Base-by-base conservation (phyloP, 192 early-diverging fungal genomes). In the Paraglomus brasilianum region DNA sequence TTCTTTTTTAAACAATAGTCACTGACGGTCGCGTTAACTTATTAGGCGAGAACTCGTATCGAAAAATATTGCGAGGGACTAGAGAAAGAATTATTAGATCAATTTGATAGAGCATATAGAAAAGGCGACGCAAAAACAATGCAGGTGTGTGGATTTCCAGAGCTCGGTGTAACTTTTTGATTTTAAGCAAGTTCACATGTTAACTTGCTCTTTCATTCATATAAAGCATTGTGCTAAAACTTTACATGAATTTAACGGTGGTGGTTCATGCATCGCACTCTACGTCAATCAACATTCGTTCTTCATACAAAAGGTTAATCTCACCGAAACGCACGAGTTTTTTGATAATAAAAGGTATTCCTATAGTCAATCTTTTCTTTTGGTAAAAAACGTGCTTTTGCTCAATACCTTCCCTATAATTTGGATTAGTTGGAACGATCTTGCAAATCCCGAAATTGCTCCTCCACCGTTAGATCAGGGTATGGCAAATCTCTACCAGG, bases 261-360 rank as follows among this genome's bases (percentile, higher is more conserved):
- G 97, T 40, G 88, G 88, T 62, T 96, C 94, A 0, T 95, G 93
- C 70, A 85, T 98, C 22, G 92, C 95, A 71, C 91, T 89, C 30
- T 99, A 96, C 72, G 92, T 99, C 48, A 96, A 96, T 78, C 97
- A 98, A 73, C 95, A 99, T 69, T 90, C 93, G 66, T 96, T 99
- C 68, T 98, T 98, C 63, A 87, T 96, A 69, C 88, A 90, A 43
- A 86, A 86, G 64, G 82, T 89, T 77, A 86, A 90, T 52, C 80
- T 83, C 64, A 80, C 77, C 22, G 85, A 91, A 78, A 71, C 80
- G 46, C 82, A 81, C 60, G 76, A 75, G 17, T 46, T 74, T 38
- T 39, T 69, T 13, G 14, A 51, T 24, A 69, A 44, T 57, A 11
- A 51, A 69, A 58, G 67, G 67, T 69, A 57, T 53, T 38, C n/a